Conservation (phyloP, 2,329 filamentous ascomycete species). For the Colletotrichum lini region DNA sequence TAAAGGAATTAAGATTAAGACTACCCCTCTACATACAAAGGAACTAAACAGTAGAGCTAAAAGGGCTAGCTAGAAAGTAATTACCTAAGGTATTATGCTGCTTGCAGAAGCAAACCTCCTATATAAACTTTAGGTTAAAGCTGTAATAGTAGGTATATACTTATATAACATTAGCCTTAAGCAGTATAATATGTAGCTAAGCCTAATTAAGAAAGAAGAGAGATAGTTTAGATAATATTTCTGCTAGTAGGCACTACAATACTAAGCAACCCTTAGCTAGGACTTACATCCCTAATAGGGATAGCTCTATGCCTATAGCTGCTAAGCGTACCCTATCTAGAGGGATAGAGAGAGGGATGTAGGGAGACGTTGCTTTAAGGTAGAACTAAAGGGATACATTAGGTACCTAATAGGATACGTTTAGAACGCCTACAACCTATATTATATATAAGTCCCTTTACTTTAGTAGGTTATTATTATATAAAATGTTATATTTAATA, state of each 20-base stretch:
- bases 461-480: background rate
- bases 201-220: background rate
- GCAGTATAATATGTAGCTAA: background rate
- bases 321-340: background rate
- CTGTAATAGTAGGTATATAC: background rate
- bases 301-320: background rate
- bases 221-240: background rate
- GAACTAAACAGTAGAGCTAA: background rate
- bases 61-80: background rate
- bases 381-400: background rate
- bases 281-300: background rate
- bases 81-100: background rate
- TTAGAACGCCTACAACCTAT: too few species aligned
- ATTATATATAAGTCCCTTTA: background rate
- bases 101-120: background rate
- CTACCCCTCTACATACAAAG: too few species aligned
- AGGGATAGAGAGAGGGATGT: background rate
- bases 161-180: background rate
- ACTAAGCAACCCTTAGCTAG: fast-evolving
- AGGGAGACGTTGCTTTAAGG: background rate
- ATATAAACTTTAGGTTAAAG: background rate
- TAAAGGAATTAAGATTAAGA: too few species aligned
- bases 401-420: too few species aligned
- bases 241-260: background rate
- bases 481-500: background rate